Conservation (phyloP, 2,329 filamentous ascomycete genomes). For the Biscogniauxia marginata region DNA sequence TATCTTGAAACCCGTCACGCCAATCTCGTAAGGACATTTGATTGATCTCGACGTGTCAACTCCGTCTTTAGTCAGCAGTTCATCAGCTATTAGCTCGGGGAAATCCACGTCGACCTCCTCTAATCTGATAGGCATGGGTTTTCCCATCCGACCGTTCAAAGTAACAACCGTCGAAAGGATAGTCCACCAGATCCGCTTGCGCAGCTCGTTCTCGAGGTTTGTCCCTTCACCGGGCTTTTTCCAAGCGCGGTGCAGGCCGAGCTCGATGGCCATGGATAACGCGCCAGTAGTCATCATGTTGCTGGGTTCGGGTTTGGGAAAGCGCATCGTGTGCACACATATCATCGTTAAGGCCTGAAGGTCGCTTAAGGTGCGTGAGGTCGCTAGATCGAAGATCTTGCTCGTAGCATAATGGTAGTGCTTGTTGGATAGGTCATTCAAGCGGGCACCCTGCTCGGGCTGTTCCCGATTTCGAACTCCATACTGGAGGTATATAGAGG, state of each 20-base stretch:
- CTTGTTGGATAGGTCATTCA: conserved; percentile 67
- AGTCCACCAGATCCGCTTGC: conserved; percentile 77
- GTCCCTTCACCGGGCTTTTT: conserved; percentile 48
- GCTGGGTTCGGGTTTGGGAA: conserved; percentile 76
- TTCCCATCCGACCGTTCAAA: conserved; percentile 73
- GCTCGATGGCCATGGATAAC: conserved; percentile 68
- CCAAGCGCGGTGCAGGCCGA: conserved; percentile 71
- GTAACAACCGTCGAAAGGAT: conserved; percentile 65
- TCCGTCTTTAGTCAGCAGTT: conserved; percentile 63
- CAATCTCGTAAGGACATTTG: conserved; percentile 68
- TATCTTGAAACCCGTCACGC: conserved; percentile 64
- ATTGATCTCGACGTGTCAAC: conserved; percentile 53
- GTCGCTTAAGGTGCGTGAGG: conserved; percentile 61
- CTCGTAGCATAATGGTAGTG: conserved; percentile 76
- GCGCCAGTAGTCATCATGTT: conserved; percentile 66
- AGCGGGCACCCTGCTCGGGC: conserved; percentile 49
- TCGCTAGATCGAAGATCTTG: conserved; percentile 64
- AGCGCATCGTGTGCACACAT: conserved; percentile 69
- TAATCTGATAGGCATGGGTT: conserved; percentile 70
- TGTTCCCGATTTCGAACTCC: conserved; percentile 66
- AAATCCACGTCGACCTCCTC: conserved; percentile 79
- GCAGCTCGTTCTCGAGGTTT: conserved; percentile 68
- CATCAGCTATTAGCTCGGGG: conserved; percentile 69
- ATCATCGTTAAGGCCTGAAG: conserved; percentile 74
- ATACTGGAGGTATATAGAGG: conserved; percentile 75